phyloP scores from a whole-genome alignment of 805 yeast species.

The Saitoella complicata region DNA sequence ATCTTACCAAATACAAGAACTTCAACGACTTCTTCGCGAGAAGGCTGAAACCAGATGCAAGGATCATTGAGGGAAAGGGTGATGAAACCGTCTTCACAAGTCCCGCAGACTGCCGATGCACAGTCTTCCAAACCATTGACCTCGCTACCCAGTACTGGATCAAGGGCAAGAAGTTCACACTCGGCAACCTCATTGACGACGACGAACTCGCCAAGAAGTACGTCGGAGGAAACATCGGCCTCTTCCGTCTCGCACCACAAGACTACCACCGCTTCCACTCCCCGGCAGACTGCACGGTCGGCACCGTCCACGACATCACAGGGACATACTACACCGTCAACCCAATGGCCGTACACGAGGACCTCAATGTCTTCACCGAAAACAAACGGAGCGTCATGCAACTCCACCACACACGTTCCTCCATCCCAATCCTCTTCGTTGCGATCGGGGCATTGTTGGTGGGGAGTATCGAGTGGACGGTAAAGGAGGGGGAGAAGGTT shows the following conservation, averaged over 20 bases:
- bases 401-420: no score
- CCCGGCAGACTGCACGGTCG: constrained; percentile 49
- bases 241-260: constrained; percentile 83
- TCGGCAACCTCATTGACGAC: constrained; percentile 40
- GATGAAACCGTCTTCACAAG: constrained; percentile 39
- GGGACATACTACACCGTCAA: no score
- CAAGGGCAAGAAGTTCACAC: constrained; percentile 60
- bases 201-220: constrained; percentile 20
- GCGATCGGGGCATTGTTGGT: no score
- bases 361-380: no score
- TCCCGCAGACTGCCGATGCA: constrained; percentile 75
- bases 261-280: constrained; percentile 85
- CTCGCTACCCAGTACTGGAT: constrained; percentile 68
- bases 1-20: no score
- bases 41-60: constrained; percentile 42
- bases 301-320: no score
- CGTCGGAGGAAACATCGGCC: constrained; percentile 42
- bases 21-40: no score
- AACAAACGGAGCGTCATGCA: no score
- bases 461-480: no score
- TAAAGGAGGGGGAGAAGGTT: no score
- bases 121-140: constrained; percentile 42
- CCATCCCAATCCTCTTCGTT: no score
- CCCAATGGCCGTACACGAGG: no score
- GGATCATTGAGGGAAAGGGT: constrained; percentile 45